Percentiles rank a stretch among this genome's conserved stretches.
These are phyloP conservation scores for Ehretia macrophylla DNA, from an alignment of 257 asterid genomes.

Conservation along the genomic window DNA sequence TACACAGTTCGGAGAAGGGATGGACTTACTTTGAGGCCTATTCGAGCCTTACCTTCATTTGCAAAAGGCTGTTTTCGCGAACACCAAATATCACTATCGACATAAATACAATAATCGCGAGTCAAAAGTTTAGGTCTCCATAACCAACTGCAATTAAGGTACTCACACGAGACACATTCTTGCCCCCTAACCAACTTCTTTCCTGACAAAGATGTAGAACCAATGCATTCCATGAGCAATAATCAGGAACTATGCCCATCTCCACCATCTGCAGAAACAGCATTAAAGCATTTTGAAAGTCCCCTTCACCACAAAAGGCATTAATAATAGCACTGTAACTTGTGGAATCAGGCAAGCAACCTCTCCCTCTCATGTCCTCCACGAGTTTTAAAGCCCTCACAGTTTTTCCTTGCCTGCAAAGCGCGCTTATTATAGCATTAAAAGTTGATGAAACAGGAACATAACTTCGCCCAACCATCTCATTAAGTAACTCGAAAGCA, in stretches of 20 bases:
- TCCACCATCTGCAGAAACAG: conserved; percentile 58
- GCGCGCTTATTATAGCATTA: conserved; percentile 43
- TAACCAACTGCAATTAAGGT: conserved; percentile 26
- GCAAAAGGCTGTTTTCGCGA: not conserved
- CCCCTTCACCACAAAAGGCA: conserved; percentile 37
- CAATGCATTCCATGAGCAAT: conserved; percentile 47
- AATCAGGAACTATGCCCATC: conserved; percentile 47
- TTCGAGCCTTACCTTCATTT: not conserved
- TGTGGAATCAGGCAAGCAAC: conserved; percentile 44
- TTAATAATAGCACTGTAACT: conserved; percentile 45
- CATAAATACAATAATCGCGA: not conserved
- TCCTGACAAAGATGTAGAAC: conserved; percentile 26
- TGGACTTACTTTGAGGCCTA: too few relatives aligned
- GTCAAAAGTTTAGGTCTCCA: conserved; percentile 15
- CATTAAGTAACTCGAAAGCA: conserved; percentile 52
- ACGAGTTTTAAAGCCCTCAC: conserved; percentile 46
- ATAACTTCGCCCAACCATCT: conserved; percentile 49
- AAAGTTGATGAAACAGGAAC: conserved; percentile 50
- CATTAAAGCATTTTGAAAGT: conserved; percentile 40
- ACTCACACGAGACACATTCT: conserved; percentile 19
- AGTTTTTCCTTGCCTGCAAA: conserved; percentile 53
- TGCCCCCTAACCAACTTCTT: conserved; percentile 20
- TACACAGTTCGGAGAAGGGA: too few relatives aligned
- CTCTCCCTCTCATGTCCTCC: conserved; percentile 62
- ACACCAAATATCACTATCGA: not conserved